These are phyloP conservation scores for Penicillium verhagenii DNA, from an alignment of 495 filamentous ascomycete genomes.

Conservation along the genomic window DNA sequence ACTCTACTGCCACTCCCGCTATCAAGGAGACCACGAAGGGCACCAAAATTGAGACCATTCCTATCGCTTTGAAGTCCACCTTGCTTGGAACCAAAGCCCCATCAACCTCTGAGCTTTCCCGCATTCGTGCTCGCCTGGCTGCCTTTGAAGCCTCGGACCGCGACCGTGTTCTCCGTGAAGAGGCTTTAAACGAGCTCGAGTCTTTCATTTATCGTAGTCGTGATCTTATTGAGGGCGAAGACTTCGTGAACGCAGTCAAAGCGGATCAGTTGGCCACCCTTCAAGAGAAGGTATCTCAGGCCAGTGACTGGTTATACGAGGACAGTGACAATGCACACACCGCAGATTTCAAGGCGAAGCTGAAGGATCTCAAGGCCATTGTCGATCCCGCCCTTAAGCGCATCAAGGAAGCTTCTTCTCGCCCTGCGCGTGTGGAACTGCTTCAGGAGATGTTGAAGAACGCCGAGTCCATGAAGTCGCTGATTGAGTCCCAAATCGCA, in stretches of 20 bases:
- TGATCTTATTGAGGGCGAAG: constrained; percentile 73
- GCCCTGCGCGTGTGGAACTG: constrained; percentile 62
- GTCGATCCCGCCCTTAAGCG: constrained; percentile 67
- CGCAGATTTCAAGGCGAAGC: constrained; percentile 65
- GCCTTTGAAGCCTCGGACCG: constrained; percentile 83
- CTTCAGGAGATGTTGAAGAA: constrained; percentile 62
- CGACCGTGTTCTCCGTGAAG: constrained; percentile 74
- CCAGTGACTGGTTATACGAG: constrained; percentile 87
- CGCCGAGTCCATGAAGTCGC: constrained; percentile 46
- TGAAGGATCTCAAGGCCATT: constrained; percentile 69
- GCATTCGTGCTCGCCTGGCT: constrained; percentile 69
- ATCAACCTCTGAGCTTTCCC: constrained; percentile 56
- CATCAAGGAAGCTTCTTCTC: constrained; percentile 61
- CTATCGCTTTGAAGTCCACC: constrained; percentile 61
- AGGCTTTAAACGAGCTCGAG: constrained; percentile 88
- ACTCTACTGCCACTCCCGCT: constrained; percentile 46
- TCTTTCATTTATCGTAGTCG: constrained; percentile 87
- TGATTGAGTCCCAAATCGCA: constrained; percentile 43
- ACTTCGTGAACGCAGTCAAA: constrained; percentile 69
- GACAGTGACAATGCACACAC: constrained; percentile 75
- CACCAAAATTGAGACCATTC: constrained; percentile 69
- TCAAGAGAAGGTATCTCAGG: constrained; percentile 59
- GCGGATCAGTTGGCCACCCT: constrained; percentile 59
- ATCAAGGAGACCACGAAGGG: constrained; percentile 48
- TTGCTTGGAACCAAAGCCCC: constrained; percentile 58